Evolutionary conservation across 306 rosid genomes (phyloP), one percentile per base, ranked within the genome.

Genomic region (Corylus heterophylla): DNA sequence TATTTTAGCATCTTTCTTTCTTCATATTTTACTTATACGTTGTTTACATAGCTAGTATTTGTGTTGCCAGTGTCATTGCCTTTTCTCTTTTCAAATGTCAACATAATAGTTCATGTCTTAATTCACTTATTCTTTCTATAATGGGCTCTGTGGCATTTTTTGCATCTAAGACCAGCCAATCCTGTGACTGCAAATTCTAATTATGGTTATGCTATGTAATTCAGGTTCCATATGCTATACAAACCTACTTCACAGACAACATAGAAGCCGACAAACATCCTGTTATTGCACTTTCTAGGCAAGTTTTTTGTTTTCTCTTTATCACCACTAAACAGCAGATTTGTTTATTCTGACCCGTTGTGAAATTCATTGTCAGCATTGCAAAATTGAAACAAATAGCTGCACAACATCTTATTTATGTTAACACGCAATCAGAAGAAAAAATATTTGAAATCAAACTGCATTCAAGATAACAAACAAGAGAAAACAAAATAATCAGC

Each of bases 211-310:
- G 59, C 37, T 75, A 12, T 84, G 79, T 80, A 70, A 69, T 85
- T 78, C 85, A 94, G 98, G 90, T 94, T 84, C 98, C 98, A 74
- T 86, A 87, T 81, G 89, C 85, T 56, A 87, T 94, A 81, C 93
- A 87, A 56, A 79, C 83, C 69, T 90, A 94, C 71, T 90, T 91
- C 85, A 76, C 85, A 75, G 83, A 86, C 86, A 87, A 61, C 80
- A 73, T 79, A 76, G 97, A 87, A 84, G 91, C 89, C 75, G 90
- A 94, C 71, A 87, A 85, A 71, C 98, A 94, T 76, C 98, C 98
- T 27, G 87, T 92, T 62, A 73, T 92, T 85, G 70, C 84, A 75
- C 97, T 94, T 89, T 92, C 92, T 69, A 87, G 97, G 98, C 93
- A 83, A 77, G 80, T 72, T 72, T 69, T 72, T 82, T 71, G 27